Evolutionary conservation across 495 filamentous ascomycete genomes (phyloP), one percentile per base, ranked within the genome.

Genomic region (Pseudoneurospora amorphoporcata): DNA sequence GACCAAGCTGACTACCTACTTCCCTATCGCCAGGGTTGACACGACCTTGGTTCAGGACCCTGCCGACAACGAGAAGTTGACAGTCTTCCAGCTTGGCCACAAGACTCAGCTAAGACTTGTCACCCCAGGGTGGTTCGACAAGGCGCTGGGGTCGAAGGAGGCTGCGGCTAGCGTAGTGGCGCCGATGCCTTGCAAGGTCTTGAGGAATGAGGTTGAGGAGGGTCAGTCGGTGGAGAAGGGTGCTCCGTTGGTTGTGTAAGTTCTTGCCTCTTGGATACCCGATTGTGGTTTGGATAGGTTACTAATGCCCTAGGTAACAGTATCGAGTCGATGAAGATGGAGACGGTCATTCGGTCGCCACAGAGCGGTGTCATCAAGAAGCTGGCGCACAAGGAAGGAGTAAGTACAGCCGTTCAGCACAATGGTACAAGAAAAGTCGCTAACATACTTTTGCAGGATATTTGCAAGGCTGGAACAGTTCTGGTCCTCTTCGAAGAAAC

Each of bases 251-350:
- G 93, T 98, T 53, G 94, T 99, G 86, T 88, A 77, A 85, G 86
- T 82, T 17, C 8, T 39, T 14, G 1, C 9, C 14, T 38, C 23
- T 53, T 12, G 3, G 69, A 29, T 29, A 23, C n/a, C 69, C 12
- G 3, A 35, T 65, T 1, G 3, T 65, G 29, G 14, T 8, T 17
- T 65, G 29, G 29, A 65, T 35, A 65, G 53, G 7, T 65, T 14
- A 37, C 29, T 70, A 19, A 41, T n/a, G 16, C 32, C 68, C 41
- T 68, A 5, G 12, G 19, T 19, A 37, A 12, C 65, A 86, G 86
- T 1, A 97, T 99, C 78, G 95, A 99, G 82, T 98, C 95, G 72
- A 99, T 99, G 95, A 99, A 99, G 87, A 99, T 99, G 95, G 95
- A 99, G 83, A 99, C 94, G 40, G 94, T 97, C 41, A 97, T 99